phyloP scores from a whole-genome alignment of 2,329 filamentous ascomycete genomes.

The Coniochaeta sp. region DNA sequence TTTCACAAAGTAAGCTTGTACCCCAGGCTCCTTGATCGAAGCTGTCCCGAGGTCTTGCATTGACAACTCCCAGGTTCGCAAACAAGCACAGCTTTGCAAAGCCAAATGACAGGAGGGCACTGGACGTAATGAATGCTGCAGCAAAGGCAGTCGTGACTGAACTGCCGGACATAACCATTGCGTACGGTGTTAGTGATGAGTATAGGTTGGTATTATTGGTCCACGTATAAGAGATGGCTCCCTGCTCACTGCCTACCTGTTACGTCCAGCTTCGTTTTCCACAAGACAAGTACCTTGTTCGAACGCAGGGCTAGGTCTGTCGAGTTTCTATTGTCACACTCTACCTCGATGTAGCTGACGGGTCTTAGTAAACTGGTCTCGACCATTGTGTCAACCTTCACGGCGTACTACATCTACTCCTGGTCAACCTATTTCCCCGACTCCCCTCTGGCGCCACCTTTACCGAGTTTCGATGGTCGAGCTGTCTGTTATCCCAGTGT shows the following conservation, averaged over 20 bases:
- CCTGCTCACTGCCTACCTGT: background rate
- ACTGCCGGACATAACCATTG: constrained; percentile 76
- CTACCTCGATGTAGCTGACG: constrained; percentile 3
- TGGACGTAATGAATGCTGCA: constrained; percentile 91
- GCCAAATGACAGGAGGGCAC: constrained; percentile 80
- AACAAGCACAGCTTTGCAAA: constrained; percentile 80
- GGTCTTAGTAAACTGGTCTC: constrained; percentile 72
- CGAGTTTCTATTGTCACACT: background rate
- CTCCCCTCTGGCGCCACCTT: constrained; percentile 60
- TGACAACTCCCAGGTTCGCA: constrained; percentile 54
- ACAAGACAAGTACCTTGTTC: constrained; percentile 75
- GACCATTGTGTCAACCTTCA: constrained; percentile 88
- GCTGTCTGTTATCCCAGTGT: constrained; percentile 84
- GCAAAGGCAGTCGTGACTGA: constrained; percentile 80
- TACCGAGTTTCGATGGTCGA: constrained; percentile 88
- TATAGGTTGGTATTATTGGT: constrained; percentile 50
- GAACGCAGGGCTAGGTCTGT: constrained; percentile 70
- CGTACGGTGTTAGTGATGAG: constrained; percentile 92
- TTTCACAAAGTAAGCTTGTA: constrained; percentile 76
- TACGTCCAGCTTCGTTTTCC: constrained; percentile 69
- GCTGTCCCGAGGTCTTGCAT: background rate
- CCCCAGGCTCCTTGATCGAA: background rate
- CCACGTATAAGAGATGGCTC: background rate
- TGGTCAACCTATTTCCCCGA: constrained; percentile 74
- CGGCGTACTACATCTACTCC: constrained; percentile 76